Evolutionary conservation across 371 early-diverging fungal species (phyloP), one percentile per base, ranked within the genome.

Genomic region (Choanephora cucurbitarum): DNA sequence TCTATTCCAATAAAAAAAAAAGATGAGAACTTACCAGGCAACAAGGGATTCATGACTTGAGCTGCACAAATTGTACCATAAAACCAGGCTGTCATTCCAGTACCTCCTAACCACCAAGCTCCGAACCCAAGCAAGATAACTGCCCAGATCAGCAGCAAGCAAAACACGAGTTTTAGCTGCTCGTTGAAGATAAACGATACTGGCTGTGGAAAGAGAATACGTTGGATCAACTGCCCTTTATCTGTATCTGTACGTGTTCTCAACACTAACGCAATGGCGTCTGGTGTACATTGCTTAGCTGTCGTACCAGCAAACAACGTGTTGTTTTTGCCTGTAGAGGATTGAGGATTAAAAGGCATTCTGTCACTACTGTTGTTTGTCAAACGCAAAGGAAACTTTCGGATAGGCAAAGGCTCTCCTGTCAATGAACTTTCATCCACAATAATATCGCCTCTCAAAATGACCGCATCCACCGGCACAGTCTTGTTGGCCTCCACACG

Each of bases 221-320:
- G 84, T 52, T 84, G 83, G 11, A 96, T 79, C 7, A 95, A 75
- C 47, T 82, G 72, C 11, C 97, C 97, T 62, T 90, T 90, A 37
- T 88, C 81, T 0, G 94, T 92, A 40, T 77, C 62, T 33, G 91
- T 89, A 7, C 94, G 90, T 8, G 92, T 95, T 48, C 73, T 75
- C 39, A 82, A 58, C 0, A 92, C 93, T 37, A 92, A 65, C 18
- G 63, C 63, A 3, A 37, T 43, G 9, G 78, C 76, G 15, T 45
- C 11, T 0, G 31, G 11, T 7, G 44, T 57, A 13, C 63, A 49
- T 42, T 75, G 74, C 18, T 64, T 57, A 44, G 73, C 47, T 2
- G 70, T 75, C 0, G 77, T 77, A 4, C 77, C 77, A 5, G 77
- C 59, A 53, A 73, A 77, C 5, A 77, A 57, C 39, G 58, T 60